Percentiles rank a stretch among this genome's conserved stretches.
Conservation (phyloP, 192 early-diverging fungal species). For the Funneliformis geosporum region DNA sequence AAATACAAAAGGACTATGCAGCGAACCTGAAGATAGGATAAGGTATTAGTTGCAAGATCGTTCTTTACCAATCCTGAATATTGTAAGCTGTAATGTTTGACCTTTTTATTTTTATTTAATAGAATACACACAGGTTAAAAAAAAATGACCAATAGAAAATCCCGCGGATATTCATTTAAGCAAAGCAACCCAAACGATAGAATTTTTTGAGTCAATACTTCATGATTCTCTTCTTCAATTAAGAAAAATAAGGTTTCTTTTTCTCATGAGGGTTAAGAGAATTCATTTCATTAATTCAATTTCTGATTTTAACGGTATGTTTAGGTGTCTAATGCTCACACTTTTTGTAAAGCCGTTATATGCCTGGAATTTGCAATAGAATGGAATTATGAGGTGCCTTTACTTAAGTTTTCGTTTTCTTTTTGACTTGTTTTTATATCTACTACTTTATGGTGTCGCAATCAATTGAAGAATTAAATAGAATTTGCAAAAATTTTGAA, state of each 20-base stretch:
- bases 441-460: too few relatives aligned
- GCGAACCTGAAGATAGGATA: background rate
- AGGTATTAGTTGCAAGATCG: background rate
- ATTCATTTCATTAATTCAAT: background rate
- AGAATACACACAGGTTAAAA: background rate
- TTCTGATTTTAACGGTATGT: background rate
- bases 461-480: too few relatives aligned
- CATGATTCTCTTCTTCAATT: background rate
- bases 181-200: background rate
- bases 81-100: background rate
- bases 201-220: background rate
- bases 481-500: too few relatives aligned
- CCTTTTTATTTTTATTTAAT: background rate
- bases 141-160: background rate
- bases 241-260: background rate
- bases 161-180: background rate
- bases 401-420: too few relatives aligned
- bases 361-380: constrained; percentile 14
- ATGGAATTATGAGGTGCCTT: constrained; percentile 14
- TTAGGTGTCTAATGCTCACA: constrained; percentile 11
- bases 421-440: background rate
- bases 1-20: background rate
- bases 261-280: background rate
- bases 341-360: constrained; percentile 8
- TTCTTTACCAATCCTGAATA: background rate